These are phyloP conservation scores for Cladosporium sp. DNA, from an alignment of 2,329 filamentous ascomycete species.

Conservation along the genomic window DNA sequence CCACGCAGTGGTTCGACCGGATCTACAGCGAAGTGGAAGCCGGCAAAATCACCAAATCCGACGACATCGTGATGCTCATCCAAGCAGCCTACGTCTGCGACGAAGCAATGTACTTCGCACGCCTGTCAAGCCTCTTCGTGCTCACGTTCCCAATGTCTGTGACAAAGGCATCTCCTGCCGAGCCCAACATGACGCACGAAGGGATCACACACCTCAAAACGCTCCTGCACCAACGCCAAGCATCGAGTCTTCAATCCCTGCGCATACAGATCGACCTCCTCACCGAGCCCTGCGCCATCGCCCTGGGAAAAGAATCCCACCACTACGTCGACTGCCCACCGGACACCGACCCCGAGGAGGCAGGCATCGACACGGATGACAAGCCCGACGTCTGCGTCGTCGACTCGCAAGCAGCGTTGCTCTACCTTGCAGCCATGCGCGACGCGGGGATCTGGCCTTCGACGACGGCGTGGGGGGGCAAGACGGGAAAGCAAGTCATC, in stretches of 20 bases:
- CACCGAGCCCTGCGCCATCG: constrained; percentile 22
- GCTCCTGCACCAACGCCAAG: neutral
- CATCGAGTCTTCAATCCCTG: constrained; percentile 14
- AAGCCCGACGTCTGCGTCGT: constrained; percentile 19
- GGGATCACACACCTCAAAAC: neutral
- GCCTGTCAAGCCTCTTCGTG: constrained; percentile 25
- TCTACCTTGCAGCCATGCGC: constrained; percentile 24
- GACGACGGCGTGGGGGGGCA: constrained; percentile 18
- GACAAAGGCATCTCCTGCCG: neutral
- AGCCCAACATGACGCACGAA: neutral
- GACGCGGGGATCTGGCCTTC: constrained; percentile 29
- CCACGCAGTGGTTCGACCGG: constrained; percentile 26
- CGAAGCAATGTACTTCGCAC: constrained; percentile 27
- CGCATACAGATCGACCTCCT: constrained; percentile 24
- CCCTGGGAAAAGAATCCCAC: constrained; percentile 20
- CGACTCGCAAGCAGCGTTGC: constrained; percentile 20
- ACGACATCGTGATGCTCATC: constrained; percentile 19
- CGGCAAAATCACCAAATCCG: neutral
- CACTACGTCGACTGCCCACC: constrained; percentile 29
- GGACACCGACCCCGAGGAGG: constrained; percentile 20
- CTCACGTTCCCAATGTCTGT: constrained; percentile 11
- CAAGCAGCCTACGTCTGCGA: constrained; percentile 25
- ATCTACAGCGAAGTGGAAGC: constrained; percentile 20
- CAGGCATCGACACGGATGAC: constrained; percentile 10
- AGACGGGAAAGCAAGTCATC: constrained; percentile 14